Evolutionary conservation across 2,329 filamentous ascomycete species (phyloP).

Genomic region (Aspergillus neotritici): DNA sequence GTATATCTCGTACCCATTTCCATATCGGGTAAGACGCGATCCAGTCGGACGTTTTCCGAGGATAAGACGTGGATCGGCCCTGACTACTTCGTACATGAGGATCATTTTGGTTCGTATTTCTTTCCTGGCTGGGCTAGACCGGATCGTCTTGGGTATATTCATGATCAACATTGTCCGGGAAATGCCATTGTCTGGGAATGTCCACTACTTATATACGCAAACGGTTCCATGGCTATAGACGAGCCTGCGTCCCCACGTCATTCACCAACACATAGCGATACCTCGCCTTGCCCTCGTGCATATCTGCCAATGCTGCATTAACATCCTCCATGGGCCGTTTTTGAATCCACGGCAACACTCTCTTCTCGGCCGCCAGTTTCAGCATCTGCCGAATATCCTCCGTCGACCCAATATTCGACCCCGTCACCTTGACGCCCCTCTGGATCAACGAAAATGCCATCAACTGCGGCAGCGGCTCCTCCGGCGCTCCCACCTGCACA

Average conservation of each 20-base stretch:
- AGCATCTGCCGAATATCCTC: conserved; percentile 43
- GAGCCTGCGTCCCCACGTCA: conserved; percentile 20
- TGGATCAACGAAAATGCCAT: conserved; percentile 54
- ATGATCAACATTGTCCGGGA: no score
- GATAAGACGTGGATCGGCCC: background rate
- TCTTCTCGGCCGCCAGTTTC: conserved; percentile 37
- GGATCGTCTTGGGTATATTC: background rate
- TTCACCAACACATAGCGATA: conserved; percentile 46
- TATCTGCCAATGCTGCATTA: conserved; percentile 40
- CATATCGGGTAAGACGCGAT: conserved; percentile 5
- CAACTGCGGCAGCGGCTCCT: conserved; percentile 51
- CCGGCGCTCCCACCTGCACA: conserved; percentile 63
- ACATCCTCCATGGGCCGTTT: conserved; percentile 38
- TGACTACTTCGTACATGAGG: background rate
- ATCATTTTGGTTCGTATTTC: conserved; percentile 1
- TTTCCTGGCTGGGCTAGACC: background rate
- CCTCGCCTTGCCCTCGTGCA: conserved; percentile 42
- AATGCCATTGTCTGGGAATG: no score
- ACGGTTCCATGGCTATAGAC: no score
- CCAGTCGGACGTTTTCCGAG: background rate
- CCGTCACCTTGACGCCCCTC: conserved; percentile 51
- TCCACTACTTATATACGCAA: no score
- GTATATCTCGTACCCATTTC: conserved; percentile 17
- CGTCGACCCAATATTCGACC: conserved; percentile 41
- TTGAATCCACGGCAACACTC: conserved; percentile 41